phyloP scores from a whole-genome alignment of 208 protist genomes.

The Trichomonas vaginalis region DNA sequence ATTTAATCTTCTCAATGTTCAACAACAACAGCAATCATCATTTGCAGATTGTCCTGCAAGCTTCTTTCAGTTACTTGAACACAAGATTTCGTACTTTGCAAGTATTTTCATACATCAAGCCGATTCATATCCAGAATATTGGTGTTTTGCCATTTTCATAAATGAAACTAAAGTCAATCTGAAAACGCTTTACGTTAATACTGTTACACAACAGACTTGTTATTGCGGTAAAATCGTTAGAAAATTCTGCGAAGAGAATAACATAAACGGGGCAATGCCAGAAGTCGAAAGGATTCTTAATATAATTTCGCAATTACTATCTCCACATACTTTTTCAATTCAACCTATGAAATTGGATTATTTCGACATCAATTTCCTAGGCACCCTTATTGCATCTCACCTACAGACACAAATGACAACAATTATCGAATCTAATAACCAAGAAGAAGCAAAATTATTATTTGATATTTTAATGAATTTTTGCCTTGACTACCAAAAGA shows the following conservation, averaged over 20 bases:
- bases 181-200: not conserved
- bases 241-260: not conserved
- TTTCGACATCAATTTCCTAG: not conserved
- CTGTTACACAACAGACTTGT: not conserved
- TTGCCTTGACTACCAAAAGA: not conserved
- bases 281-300: not conserved
- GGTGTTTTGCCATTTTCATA: not conserved
- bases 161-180: not conserved
- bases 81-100: not conserved
- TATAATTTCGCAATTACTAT: not conserved
- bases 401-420: not conserved
- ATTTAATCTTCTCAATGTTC: not conserved
- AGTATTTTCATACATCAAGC: not conserved
- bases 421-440: not conserved
- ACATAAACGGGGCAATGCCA: not conserved
- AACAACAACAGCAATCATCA: not conserved
- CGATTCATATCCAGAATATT: not conserved
- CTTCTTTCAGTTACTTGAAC: not conserved
- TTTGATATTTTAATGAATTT: not conserved
- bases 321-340: not conserved
- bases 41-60: not conserved
- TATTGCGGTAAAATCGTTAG: not conserved
- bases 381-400: not conserved
- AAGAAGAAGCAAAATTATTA: not conserved
- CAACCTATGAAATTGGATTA: not conserved